Conservation (phyloP, 805 yeast species). For the Yamadazyma insecticola region DNA sequence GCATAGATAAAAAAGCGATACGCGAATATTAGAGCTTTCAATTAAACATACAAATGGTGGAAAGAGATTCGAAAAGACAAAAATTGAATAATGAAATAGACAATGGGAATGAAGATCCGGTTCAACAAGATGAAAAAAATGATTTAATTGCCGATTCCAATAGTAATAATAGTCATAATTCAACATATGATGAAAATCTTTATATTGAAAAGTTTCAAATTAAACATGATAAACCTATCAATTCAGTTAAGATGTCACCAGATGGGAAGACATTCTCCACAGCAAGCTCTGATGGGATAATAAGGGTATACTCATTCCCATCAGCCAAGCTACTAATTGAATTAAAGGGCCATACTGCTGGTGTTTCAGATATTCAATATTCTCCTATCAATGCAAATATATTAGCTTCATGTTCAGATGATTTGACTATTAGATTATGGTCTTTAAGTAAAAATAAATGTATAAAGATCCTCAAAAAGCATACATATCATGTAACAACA, state of each 20-base stretch:
- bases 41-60: too few relatives aligned
- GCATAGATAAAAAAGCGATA: too few relatives aligned
- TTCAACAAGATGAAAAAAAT: too few relatives aligned
- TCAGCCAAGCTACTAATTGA: conserved; percentile 27
- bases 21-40: too few relatives aligned
- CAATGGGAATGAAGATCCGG: too few relatives aligned
- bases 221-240: too few relatives aligned
- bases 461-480: conserved; percentile 58
- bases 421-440: conserved; percentile 74
- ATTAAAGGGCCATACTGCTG: conserved; percentile 57
- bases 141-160: too few relatives aligned
- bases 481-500: conserved; percentile 80
- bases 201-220: too few relatives aligned
- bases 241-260: conserved; percentile 50
- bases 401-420: conserved; percentile 85
- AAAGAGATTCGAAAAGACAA: too few relatives aligned
- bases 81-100: too few relatives aligned
- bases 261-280: conserved; percentile 56
- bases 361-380: conserved; percentile 74
- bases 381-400: conserved; percentile 64
- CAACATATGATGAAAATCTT: too few relatives aligned
- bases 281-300: conserved; percentile 27
- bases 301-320: conserved; percentile 20
- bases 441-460: conserved; percentile 48
- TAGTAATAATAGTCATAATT: too few relatives aligned